phyloP scores from a whole-genome alignment of 148 eudicot genomes.

The Salicornia ramosissima region DNA sequence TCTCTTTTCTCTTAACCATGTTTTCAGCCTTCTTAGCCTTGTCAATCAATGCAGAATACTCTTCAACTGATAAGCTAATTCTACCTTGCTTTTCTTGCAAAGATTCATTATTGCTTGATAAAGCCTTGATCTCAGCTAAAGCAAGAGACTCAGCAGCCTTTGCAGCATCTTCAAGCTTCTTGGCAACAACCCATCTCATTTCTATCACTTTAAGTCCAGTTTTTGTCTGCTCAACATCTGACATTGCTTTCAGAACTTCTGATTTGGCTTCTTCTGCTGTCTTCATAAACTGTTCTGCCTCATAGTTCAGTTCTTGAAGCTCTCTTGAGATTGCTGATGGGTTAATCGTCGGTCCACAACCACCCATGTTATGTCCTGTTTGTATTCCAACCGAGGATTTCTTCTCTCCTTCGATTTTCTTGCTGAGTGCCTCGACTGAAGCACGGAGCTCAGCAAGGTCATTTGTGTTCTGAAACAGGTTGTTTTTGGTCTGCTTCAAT shows the following conservation, averaged over 20 bases:
- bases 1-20: slow-evolving; percentile 32
- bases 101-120: slow-evolving; percentile 18
- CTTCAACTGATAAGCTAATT: slow-evolving; percentile 66
- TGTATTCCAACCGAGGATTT: slow-evolving; percentile 18
- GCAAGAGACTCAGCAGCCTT: slow-evolving; percentile 82
- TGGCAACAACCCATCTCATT: slow-evolving; percentile 76
- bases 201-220: slow-evolving; percentile 77
- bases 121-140: slow-evolving; percentile 52
- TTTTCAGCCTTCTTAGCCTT: slow-evolving; percentile 52
- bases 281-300: slow-evolving; percentile 70
- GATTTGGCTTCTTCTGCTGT: slow-evolving; percentile 79
- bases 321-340: slow-evolving; percentile 35
- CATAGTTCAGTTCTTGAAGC: slow-evolving; percentile 46
- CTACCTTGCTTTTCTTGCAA: slow-evolving; percentile 29
- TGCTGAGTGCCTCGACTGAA: slow-evolving; percentile 60
- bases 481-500: slow-evolving; percentile 61
- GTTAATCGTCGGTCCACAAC: slow-evolving; percentile 11
- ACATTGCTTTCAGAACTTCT: slow-evolving; percentile 76
- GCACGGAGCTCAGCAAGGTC: slow-evolving; percentile 65
- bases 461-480: slow-evolving; percentile 46
- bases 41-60: slow-evolving; percentile 47
- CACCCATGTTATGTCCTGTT: slow-evolving; percentile 5
- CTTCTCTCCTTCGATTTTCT: slow-evolving; percentile 46
- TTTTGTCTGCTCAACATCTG: slow-evolving; percentile 71
- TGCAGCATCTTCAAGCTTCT: slow-evolving; percentile 91